Conservation (phyloP, 495 filamentous ascomycete species). For the Penicilliopsis zonata region DNA sequence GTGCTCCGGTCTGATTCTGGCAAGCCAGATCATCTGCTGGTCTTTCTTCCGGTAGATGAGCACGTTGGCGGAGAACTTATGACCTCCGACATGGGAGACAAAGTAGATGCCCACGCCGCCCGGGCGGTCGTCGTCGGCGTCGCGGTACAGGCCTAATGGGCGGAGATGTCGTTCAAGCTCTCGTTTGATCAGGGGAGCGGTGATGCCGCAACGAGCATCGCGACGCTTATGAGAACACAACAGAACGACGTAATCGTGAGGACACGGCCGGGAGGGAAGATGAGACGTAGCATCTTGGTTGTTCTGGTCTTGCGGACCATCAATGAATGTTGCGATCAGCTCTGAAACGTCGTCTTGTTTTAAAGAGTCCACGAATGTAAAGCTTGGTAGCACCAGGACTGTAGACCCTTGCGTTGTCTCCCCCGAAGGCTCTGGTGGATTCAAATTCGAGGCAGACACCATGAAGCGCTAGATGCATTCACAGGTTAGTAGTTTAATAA, state of each 20-base stretch:
- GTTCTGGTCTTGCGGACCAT: conserved; percentile 51
- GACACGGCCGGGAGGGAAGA: conserved; percentile 47
- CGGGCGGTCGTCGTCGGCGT: conserved; percentile 69
- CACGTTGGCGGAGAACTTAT: conserved; percentile 88
- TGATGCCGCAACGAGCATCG: conserved; percentile 89
- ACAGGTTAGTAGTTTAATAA: background rate
- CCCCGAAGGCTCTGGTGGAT: conserved; percentile 40
- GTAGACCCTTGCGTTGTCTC: conserved; percentile 51
- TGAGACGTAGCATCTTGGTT: conserved; percentile 13
- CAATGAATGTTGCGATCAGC: conserved; percentile 57
- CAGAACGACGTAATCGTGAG: conserved; percentile 77
- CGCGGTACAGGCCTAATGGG: conserved; percentile 72
- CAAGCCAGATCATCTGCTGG: conserved; percentile 87
- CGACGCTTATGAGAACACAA: conserved; percentile 86
- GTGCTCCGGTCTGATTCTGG: conserved; percentile 75
- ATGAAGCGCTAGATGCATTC: conserved; percentile 50
- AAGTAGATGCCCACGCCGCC: conserved; percentile 92
- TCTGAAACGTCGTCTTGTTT: conserved; percentile 52
- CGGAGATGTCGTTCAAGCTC: conserved; percentile 86
- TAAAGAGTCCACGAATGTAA: conserved; percentile 73
- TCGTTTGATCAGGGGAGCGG: conserved; percentile 70
- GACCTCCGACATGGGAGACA: conserved; percentile 87
- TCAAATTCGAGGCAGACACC: conserved; percentile 87
- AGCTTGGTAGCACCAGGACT: conserved; percentile 76
- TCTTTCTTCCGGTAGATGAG: conserved; percentile 69